Evolutionary conservation across 2,329 filamentous ascomycete genomes (phyloP), one percentile per base, ranked within the genome.

Genomic region (Cytospora schulzeri): DNA sequence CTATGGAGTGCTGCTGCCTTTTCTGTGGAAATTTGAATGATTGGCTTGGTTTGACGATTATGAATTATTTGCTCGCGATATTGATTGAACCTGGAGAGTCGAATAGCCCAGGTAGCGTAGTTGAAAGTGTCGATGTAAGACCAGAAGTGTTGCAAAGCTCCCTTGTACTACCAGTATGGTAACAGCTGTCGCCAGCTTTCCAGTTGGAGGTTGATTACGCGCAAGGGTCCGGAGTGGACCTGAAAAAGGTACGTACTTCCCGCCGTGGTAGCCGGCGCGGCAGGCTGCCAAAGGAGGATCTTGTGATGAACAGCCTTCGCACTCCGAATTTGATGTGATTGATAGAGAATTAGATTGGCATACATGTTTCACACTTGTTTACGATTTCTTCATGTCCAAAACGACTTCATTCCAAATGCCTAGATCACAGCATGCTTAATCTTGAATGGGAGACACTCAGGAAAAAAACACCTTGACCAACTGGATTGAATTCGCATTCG

Each of bases 121-220:
- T 24, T 4, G 5, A 29, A 8, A 12, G 71, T 81, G 73, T 60
- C 57, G 59, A 66, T 67, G 50, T 51, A 55, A 54, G 65, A 64
- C 67, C 60, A 70, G 3, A 52, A n/a, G 28, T 56, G 17, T 31
- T 28, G 11, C 3, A 24, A 31, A 56, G 52, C 62, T 64, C 33
- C 62, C 61, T 62, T 57, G 35, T 53, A 48, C n/a, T 48, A n/a
- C n/a, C n/a, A n/a, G n/a, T n/a, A 48, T 19, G 45, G 45, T 24
- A 48, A 48, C 53, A 38, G 59, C 45, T 61, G 48, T 55, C 55
- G 59, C 41, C 58, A 57, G 54, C 50, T 63, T 66, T 59, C 60
- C 45, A 61, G 33, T 50, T 52, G 48, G 59, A 59, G 63, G 59
- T 48, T 60, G 38, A 50, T 59, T 45, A 14, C 33, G 48, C 33